Conservation (phyloP, 2,329 filamentous ascomycete genomes). For the Truncatella angustata region DNA sequence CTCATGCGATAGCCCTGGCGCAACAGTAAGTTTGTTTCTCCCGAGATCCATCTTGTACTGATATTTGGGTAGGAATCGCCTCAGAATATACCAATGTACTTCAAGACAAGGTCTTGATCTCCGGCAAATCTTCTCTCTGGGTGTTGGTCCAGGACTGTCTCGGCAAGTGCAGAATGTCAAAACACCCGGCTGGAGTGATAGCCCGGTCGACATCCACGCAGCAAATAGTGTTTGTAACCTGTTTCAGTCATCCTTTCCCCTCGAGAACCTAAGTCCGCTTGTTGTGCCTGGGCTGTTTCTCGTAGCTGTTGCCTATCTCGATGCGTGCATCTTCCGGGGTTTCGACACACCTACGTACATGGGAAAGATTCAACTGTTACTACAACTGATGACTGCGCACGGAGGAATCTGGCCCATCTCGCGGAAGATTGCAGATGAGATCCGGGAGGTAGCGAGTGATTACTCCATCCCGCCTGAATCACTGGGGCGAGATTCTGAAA, state of each 20-base stretch:
- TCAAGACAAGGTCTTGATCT: conserved; percentile 26
- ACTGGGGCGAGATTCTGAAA: background rate
- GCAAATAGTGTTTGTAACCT: conserved; percentile 29
- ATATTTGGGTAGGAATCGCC: conserved; percentile 20
- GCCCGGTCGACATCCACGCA: conserved; percentile 29
- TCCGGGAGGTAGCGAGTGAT: conserved; percentile 25
- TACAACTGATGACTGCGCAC: conserved; percentile 28
- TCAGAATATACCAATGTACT: conserved; percentile 24
- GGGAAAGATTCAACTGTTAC: conserved; percentile 29
- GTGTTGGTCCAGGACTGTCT: conserved; percentile 23
- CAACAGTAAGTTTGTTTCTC: conserved; percentile 30
- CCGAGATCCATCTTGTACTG: background rate
- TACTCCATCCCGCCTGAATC: conserved; percentile 11
- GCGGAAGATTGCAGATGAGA: conserved; percentile 32
- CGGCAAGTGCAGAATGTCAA: conserved; percentile 25
- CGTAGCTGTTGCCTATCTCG: conserved; percentile 29
- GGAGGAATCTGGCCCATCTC: conserved; percentile 33
- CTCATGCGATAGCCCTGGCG: conserved; percentile 32
- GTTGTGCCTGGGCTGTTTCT: conserved; percentile 21
- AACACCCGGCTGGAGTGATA: conserved; percentile 28
- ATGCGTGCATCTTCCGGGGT: conserved; percentile 32
- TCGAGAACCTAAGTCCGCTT: conserved; percentile 25
- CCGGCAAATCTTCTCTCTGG: conserved; percentile 28
- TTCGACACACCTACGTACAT: conserved; percentile 28
- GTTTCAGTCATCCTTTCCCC: conserved; percentile 28